Conservation (phyloP, 257 asterid genomes). For the Solanum pinnatisectum region DNA sequence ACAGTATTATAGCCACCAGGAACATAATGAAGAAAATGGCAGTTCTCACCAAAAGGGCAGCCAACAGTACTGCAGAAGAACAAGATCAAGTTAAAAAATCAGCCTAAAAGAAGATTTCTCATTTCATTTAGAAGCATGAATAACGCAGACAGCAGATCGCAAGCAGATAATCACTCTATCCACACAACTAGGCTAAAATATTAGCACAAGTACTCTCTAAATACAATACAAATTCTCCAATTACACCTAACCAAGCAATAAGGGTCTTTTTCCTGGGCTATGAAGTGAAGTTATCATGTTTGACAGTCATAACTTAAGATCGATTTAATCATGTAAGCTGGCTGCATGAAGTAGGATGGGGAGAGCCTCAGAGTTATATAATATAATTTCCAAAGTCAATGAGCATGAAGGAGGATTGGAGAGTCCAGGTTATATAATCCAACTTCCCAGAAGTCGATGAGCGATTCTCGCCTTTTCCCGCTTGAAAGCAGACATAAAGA, state of each 20-base stretch:
- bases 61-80: constrained; percentile 52
- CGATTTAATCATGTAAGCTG: neutral
- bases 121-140: neutral
- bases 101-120: neutral
- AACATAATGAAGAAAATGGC: constrained; percentile 85
- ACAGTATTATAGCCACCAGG: constrained; percentile 88
- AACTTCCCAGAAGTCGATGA: neutral
- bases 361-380: neutral
- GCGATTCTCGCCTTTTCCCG: neutral
- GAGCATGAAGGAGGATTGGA: neutral
- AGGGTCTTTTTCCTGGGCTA: neutral
- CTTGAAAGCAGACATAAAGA: neutral
- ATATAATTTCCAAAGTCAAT: neutral
- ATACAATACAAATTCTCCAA: neutral
- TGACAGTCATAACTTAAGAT: neutral
- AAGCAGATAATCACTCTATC: neutral
- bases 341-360: neutral
- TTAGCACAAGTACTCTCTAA: neutral
- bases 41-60: constrained; percentile 63
- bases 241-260: neutral
- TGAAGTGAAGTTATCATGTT: neutral
- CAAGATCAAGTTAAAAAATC: neutral
- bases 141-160: neutral
- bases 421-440: neutral
- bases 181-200: neutral